Evolutionary conservation across 2,329 filamentous ascomycete genomes (phyloP).

Genomic region (Arthrocladium fulminans): DNA sequence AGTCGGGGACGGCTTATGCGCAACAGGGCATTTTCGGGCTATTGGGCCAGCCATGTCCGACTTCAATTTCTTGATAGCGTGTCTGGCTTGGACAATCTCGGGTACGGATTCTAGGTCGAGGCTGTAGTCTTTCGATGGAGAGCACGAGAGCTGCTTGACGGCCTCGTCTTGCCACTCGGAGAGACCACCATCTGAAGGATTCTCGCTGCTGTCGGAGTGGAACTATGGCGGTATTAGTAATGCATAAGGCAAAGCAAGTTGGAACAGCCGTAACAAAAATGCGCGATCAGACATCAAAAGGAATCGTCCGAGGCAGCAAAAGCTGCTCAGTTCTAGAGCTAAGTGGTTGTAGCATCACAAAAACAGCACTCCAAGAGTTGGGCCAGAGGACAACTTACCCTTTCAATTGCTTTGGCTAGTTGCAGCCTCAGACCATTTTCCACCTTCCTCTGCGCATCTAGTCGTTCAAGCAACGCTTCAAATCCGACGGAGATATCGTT

Average conservation of each 20-base stretch:
- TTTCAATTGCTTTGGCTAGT: not conserved
- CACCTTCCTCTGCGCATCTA: not conserved
- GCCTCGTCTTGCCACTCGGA: slow-evolving; percentile 8
- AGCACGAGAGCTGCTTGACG: slow-evolving; percentile 1
- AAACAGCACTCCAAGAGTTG: not conserved
- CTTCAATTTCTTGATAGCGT: slow-evolving; percentile 27
- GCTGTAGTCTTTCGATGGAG: slow-evolving; percentile 19
- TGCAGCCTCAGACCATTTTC: slow-evolving; percentile 1
- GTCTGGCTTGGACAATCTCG: slow-evolving; percentile 31
- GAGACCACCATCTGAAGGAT: slow-evolving; percentile 4
- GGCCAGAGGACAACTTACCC: not conserved
- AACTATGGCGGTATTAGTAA: slow-evolving; percentile 2
- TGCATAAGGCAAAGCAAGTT: not conserved
- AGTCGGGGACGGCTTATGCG: slow-evolving; percentile 20
- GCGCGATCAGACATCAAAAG: slow-evolving; percentile 4
- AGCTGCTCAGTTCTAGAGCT: slow-evolving; percentile 11
- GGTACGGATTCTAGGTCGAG: not conserved
- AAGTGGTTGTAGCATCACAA: slow-evolving; percentile 8
- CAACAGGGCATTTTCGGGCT: slow-evolving; percentile 21
- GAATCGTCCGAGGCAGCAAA: not conserved
- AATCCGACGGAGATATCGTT: slow-evolving; percentile 6
- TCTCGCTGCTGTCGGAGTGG: not conserved
- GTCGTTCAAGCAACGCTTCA: slow-evolving; percentile 2
- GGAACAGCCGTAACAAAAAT: not conserved
- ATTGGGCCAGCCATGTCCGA: slow-evolving; percentile 25